Conservation (phyloP, 768 basidiomycete species). For the Tricholoma hemisulphureum region DNA sequence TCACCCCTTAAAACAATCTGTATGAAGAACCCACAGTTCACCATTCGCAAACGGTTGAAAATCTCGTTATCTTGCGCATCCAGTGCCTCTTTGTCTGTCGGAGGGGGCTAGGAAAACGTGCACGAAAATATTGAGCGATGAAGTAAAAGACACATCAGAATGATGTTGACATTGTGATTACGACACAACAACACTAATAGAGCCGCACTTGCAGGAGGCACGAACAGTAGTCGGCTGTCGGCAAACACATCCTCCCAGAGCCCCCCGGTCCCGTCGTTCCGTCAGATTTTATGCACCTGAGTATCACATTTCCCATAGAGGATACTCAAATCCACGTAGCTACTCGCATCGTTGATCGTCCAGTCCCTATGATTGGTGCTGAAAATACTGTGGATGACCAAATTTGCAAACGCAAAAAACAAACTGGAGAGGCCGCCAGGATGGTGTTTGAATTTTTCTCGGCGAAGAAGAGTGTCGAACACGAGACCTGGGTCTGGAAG, state of each 20-base stretch:
- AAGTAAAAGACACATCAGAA: conserved; percentile 11
- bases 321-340: conserved; percentile 75
- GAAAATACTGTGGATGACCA: conserved; percentile 75
- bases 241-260: conserved; percentile 70
- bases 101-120: conserved; percentile 28
- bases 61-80: conserved; percentile 48
- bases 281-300: conserved; percentile 51
- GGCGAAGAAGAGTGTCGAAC: conserved; percentile 67
- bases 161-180: conserved; percentile 63
- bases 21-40: too few species aligned
- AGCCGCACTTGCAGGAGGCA: conserved; percentile 51
- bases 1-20: conserved; percentile 1
- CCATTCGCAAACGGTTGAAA: conserved; percentile 50
- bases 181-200: conserved; percentile 52
- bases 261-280: conserved; percentile 62
- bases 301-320: conserved; percentile 62
- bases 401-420: conserved; percentile 78
- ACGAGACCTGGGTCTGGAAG: conserved; percentile 68
- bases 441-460: conserved; percentile 49
- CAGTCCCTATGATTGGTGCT: conserved; percentile 49
- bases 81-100: conserved; percentile 20
- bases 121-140: background rate
- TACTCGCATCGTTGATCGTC: conserved; percentile 61
- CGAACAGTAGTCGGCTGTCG: conserved; percentile 56
- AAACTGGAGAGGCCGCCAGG: conserved; percentile 70